Evolutionary conservation across 495 filamentous ascomycete species (phyloP).

Genomic region (Penicillium coffeae): DNA sequence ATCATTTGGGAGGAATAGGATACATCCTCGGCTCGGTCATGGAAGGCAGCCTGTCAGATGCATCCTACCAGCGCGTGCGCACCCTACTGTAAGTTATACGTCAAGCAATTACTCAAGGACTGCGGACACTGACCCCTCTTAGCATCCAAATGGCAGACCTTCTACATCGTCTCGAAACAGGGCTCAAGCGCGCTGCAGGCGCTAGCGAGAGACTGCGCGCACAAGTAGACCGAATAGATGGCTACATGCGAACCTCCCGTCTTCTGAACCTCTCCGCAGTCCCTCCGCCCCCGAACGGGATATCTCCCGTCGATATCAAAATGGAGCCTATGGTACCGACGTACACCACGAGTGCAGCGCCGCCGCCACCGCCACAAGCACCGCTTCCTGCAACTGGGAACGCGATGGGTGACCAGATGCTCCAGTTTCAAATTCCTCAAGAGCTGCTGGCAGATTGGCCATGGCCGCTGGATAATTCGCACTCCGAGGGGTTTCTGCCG

Average conservation of each 20-base stretch:
- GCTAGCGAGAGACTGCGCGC: slow-evolving; percentile 36
- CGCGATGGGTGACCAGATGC: slow-evolving; percentile 21
- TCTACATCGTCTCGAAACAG: slow-evolving; percentile 42
- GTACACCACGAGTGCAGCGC: slow-evolving; percentile 1
- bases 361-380: slow-evolving; percentile 4
- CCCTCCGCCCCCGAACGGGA: slow-evolving; percentile 10
- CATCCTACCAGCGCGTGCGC: slow-evolving; percentile 40
- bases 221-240: slow-evolving; percentile 45
- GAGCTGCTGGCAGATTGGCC: slow-evolving; percentile 37
- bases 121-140: not conserved
- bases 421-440: slow-evolving; percentile 36
- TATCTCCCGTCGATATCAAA: slow-evolving; percentile 8
- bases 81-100: slow-evolving; percentile 31
- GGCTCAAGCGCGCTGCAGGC: slow-evolving; percentile 36
- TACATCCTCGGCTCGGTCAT: slow-evolving; percentile 47
- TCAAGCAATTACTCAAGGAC: no score
- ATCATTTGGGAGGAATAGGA: slow-evolving; percentile 49
- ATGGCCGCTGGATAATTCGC: slow-evolving; percentile 35
- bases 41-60: slow-evolving; percentile 45
- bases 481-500: slow-evolving; percentile 25
- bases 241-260: slow-evolving; percentile 41
- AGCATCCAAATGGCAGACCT: slow-evolving; percentile 46
- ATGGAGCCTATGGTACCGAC: slow-evolving; percentile 10
- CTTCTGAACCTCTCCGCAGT: slow-evolving; percentile 10
- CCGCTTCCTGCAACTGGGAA: not conserved